Evolutionary conservation across 371 early-diverging fungal genomes (phyloP).

Genomic region (Polyrhizophydium stewartii): DNA sequence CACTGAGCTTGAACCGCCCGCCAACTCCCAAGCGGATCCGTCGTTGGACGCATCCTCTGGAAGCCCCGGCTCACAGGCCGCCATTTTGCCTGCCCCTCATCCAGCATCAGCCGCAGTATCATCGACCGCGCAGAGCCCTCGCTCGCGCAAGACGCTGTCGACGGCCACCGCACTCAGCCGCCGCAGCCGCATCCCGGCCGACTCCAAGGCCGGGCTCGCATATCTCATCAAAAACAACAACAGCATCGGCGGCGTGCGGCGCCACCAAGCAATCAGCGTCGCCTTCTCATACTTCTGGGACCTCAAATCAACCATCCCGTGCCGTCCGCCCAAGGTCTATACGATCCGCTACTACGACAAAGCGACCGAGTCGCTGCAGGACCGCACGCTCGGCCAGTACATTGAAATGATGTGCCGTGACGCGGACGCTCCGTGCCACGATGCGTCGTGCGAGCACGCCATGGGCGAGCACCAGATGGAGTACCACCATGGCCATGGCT

Average conservation of each 20-base stretch:
- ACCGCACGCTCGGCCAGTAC: constrained; percentile 52
- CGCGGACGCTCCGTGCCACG: constrained; percentile 30
- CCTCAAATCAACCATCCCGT: constrained; percentile 34
- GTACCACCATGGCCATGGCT: constrained; percentile 52
- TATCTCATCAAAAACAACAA: constrained; percentile 55
- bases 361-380: constrained; percentile 13
- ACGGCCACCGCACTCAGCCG: background rate
- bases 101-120: too few relatives aligned
- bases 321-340: constrained; percentile 49
- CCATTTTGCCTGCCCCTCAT: too few relatives aligned
- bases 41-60: background rate
- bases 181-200: constrained; percentile 28
- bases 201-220: constrained; percentile 53
- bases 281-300: constrained; percentile 50
- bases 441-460: constrained; percentile 41
- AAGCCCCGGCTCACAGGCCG: background rate
- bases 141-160: background rate
- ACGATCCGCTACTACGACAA: constrained; percentile 53
- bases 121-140: too few relatives aligned
- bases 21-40: background rate
- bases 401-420: constrained; percentile 45
- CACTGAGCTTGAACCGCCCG: background rate
- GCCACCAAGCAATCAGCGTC: constrained; percentile 56
- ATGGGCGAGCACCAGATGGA: constrained; percentile 47
- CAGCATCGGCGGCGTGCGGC: constrained; percentile 46